Evolutionary conservation across 129 eudicot genomes (phyloP).

Genomic region (Flaveria sonorensis): DNA sequence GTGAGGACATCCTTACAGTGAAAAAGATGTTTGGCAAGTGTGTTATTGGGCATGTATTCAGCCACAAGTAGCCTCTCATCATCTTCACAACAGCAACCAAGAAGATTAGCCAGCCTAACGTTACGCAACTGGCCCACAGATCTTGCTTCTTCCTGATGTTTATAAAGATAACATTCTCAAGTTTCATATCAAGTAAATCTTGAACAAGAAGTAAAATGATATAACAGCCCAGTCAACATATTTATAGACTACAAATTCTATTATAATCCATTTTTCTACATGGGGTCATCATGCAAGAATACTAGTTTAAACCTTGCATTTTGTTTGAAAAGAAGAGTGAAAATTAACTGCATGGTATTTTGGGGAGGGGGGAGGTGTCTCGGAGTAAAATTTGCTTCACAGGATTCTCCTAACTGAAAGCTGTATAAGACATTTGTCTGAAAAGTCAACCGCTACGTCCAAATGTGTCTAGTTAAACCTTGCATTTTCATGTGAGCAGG

Average conservation of each 20-base stretch:
- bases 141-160: slow-evolving; percentile 68
- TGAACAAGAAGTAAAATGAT: neutral
- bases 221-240: slow-evolving; percentile 17
- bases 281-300: neutral
- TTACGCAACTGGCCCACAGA: slow-evolving; percentile 62
- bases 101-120: slow-evolving; percentile 64
- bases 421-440: neutral
- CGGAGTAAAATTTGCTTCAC: too few relatives aligned
- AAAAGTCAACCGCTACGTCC: slow-evolving; percentile 20
- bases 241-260: slow-evolving; percentile 15
- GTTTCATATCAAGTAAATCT: slow-evolving; percentile 4
- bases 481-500: neutral
- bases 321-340: too few relatives aligned
- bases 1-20: slow-evolving; percentile 51
- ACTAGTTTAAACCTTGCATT: neutral
- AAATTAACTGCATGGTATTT: too few relatives aligned
- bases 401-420: neutral
- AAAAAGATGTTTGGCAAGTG: slow-evolving; percentile 80
- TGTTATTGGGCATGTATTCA: slow-evolving; percentile 72
- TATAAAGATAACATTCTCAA: slow-evolving; percentile 11
- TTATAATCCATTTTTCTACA: neutral
- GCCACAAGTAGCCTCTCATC: slow-evolving; percentile 78
- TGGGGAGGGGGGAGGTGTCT: too few relatives aligned
- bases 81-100: slow-evolving; percentile 71
- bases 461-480: slow-evolving; percentile 8